Evolutionary conservation across 2,329 filamentous ascomycete species (phyloP).

Genomic region (Talaromyces sp.): DNA sequence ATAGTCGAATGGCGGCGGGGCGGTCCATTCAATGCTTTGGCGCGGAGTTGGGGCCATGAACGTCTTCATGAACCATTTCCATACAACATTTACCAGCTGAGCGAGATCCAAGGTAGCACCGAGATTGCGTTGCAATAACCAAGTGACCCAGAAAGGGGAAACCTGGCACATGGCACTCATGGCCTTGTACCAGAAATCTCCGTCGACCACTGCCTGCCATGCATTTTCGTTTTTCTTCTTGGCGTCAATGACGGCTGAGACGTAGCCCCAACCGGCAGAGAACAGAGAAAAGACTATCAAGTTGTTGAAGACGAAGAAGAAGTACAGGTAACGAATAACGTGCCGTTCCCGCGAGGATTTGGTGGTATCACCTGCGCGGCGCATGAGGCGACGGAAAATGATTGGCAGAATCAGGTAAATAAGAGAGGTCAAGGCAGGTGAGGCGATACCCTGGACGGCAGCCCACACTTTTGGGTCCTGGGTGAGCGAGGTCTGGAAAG

Average conservation of each 20-base stretch:
- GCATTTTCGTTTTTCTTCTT: constrained; percentile 54
- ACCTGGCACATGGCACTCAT: constrained; percentile 73
- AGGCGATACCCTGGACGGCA: constrained; percentile 83
- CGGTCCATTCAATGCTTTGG: constrained; percentile 85
- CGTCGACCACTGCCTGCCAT: constrained; percentile 62
- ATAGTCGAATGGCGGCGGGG: constrained; percentile 88
- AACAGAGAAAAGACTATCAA: constrained; percentile 90
- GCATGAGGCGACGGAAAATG: constrained; percentile 81
- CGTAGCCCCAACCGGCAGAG: constrained; percentile 70
- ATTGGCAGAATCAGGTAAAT: constrained; percentile 84
- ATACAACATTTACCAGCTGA: constrained; percentile 77
- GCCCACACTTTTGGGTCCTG: constrained; percentile 67
- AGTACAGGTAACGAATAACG: constrained; percentile 82
- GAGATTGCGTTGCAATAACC: constrained; percentile 85
- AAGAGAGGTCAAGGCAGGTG: constrained; percentile 79
- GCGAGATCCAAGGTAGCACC: constrained; percentile 91
- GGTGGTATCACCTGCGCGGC: constrained; percentile 77
- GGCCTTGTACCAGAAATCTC: constrained; percentile 57
- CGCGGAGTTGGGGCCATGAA: constrained; percentile 84
- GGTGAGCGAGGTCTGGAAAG: constrained; percentile 61
- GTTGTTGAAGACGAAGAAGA: constrained; percentile 98
- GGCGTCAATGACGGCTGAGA: constrained; percentile 57
- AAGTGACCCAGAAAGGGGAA: constrained; percentile 90
- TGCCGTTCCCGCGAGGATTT: constrained; percentile 91
- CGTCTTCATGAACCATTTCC: constrained; percentile 76